These are phyloP conservation scores for Senecio squalidus DNA, from an alignment of 140 eudicot genomes.

Conservation along the genomic window DNA sequence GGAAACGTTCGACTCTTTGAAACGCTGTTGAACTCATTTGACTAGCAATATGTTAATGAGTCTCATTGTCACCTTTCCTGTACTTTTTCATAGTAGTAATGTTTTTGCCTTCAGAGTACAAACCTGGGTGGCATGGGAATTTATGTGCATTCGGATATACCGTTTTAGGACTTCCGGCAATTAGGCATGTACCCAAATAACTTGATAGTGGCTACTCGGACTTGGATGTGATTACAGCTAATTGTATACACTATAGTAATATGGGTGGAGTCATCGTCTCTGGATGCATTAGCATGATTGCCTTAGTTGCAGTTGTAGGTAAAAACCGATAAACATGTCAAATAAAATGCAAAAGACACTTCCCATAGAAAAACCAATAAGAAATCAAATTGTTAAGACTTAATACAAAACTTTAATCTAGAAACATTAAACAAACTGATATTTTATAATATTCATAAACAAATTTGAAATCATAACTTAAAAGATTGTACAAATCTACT, in stretches of 20 bases:
- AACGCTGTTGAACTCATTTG: neutral
- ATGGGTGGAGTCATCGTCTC: too few species aligned
- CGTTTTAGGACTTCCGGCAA: neutral
- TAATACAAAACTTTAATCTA: constrained; percentile 5
- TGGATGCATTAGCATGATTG: too few species aligned
- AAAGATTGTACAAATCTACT: constrained; percentile 3
- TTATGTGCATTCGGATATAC: neutral
- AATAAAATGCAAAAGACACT: neutral
- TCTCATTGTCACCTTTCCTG: neutral
- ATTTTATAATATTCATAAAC: neutral
- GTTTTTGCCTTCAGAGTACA: neutral
- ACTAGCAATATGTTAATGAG: neutral
- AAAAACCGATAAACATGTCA: neutral
- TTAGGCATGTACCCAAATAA: neutral
- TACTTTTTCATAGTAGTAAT: neutral
- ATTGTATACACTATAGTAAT: too few species aligned
- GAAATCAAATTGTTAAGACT: neutral
- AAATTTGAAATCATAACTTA: constrained; percentile 9
- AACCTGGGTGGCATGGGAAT: neutral
- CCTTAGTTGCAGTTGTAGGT: too few species aligned
- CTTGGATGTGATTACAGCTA: too few species aligned
- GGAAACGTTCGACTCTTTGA: too few species aligned
- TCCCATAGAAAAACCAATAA: neutral
- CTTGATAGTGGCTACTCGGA: too few species aligned
- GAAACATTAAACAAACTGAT: constrained; percentile 14